Percentiles rank a stretch among this genome's conserved stretches.
These are phyloP conservation scores for Diatrype stigma DNA, from an alignment of 2,329 filamentous ascomycete species.

Conservation along the genomic window DNA sequence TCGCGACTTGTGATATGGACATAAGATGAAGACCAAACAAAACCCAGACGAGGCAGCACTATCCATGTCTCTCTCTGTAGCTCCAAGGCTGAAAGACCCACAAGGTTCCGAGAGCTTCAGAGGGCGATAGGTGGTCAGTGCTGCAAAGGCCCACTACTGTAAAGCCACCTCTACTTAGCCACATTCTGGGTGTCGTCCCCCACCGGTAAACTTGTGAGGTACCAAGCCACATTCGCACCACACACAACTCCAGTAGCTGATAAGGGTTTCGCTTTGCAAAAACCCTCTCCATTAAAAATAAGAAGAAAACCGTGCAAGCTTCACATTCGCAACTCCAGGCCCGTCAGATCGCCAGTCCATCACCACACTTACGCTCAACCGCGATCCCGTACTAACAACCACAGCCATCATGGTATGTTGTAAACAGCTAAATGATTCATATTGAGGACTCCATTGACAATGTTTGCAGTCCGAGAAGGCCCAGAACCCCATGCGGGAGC, in stretches of 20 bases:
- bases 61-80: no score
- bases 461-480: constrained; percentile 68
- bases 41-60: constrained; percentile 39
- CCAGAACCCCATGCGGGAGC: constrained; percentile 98
- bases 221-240: background rate
- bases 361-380: constrained; percentile 10
- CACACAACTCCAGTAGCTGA: background rate
- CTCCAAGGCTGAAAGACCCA: constrained; percentile 20
- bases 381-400: constrained; percentile 22
- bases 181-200: constrained; percentile 14
- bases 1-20: constrained; percentile 38
- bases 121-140: background rate
- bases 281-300: background rate
- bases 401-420: constrained; percentile 36
- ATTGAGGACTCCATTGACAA: no score
- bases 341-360: constrained; percentile 6
- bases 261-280: constrained; percentile 1
- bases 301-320: background rate
- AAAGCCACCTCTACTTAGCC: constrained; percentile 2
- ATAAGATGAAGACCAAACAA: constrained; percentile 22
- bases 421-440: no score
- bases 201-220: constrained; percentile 6
- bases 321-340: constrained; percentile 10
- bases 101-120: background rate
- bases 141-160: background rate